Base-by-base conservation (phyloP, 495 filamentous ascomycete species). In the Trichoderma erinaceum region DNA sequence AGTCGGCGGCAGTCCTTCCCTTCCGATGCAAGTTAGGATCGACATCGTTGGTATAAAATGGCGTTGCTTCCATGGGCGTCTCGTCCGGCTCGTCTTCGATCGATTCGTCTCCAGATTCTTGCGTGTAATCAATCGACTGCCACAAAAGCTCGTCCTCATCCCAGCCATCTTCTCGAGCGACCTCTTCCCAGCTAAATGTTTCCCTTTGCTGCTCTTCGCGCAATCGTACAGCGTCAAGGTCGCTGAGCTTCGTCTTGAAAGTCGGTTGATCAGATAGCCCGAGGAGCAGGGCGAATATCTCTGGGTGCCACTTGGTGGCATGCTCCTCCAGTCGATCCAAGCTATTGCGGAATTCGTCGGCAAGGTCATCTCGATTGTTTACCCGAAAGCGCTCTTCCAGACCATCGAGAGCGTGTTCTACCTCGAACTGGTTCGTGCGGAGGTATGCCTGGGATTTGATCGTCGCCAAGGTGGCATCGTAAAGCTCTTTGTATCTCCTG, bases 301-400 rank as follows among this genome's bases (percentile, higher is more conserved):
- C 95, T 0, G 93, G 93, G 1, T 84, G 83, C 85, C 83, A 91
- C 76, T 87, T 84, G 66, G 78, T 79, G 12, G 78, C 79, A 32
- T 78, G 74, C 25, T 70, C 73, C 16, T 86, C 75, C 21, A 96
- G 76, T 68, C 87, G 85, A 13, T 82, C 78, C 29, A 93, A 76
- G 27, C 92, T 88, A 25, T 75, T 73, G 25, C 82, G 78, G 15
- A 97, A 81, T 10, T 90, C 92, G 70, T 92, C 87, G n/a, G 91
- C 92, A 32, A 97, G 76, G 18, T 87, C 85, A 74, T 97, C 93
- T 68, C 87, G 84, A 75, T 90, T 88, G 41, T 90, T 80, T 63
- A 97, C 82, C 48, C 86, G 84, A 75, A 96, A 96, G 71, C 94
- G 94, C 77, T 99, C 95, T 69, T 92, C 90, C 21, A 96, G 81